Conservation (phyloP, 805 yeast genomes). For the Hanseniaspora singularis region DNA sequence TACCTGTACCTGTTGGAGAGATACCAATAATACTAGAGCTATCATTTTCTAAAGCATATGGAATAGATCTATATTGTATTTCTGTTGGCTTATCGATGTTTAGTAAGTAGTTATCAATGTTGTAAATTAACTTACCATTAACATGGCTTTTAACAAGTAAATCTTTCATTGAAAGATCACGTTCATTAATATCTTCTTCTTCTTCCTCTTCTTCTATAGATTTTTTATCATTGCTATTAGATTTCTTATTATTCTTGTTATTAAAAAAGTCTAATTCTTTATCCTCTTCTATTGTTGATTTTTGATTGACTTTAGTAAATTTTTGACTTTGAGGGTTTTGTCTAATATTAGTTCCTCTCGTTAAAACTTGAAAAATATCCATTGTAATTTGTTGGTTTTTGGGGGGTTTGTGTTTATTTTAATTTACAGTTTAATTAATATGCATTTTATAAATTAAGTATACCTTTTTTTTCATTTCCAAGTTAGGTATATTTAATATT, state of each 20-base stretch:
- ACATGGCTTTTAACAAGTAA: conserved; percentile 56
- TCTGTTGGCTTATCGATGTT: conserved; percentile 81
- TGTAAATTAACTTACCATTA: conserved; percentile 36
- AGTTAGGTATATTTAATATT: no score
- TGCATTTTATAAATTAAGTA: no score
- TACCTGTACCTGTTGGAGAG: conserved; percentile 98
- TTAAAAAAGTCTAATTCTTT: conserved; percentile 76
- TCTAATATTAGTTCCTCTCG: conserved; percentile 68
- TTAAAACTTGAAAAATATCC: conserved; percentile 80
- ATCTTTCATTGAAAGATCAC: conserved; percentile 58
- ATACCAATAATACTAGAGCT: conserved; percentile 63
- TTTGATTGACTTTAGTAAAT: conserved; percentile 25
- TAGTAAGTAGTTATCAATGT: conserved; percentile 47
- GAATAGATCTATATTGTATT: conserved; percentile 83
- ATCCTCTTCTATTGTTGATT: conserved; percentile 21
- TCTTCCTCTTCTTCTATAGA: conserved; percentile 24
- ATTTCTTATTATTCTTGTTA: conserved; percentile 27
- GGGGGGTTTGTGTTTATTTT: neutral
- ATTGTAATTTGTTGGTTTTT: conserved; percentile 29
- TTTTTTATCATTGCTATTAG: conserved; percentile 15
- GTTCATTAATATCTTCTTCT: conserved; percentile 25
- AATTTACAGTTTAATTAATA: no score
- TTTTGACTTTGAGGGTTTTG: conserved; percentile 34
- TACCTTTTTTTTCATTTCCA: no score
- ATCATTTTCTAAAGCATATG: conserved; percentile 53